Evolutionary conservation across 768 basidiomycete species (phyloP).

Genomic region (Basidioascus undulatus): DNA sequence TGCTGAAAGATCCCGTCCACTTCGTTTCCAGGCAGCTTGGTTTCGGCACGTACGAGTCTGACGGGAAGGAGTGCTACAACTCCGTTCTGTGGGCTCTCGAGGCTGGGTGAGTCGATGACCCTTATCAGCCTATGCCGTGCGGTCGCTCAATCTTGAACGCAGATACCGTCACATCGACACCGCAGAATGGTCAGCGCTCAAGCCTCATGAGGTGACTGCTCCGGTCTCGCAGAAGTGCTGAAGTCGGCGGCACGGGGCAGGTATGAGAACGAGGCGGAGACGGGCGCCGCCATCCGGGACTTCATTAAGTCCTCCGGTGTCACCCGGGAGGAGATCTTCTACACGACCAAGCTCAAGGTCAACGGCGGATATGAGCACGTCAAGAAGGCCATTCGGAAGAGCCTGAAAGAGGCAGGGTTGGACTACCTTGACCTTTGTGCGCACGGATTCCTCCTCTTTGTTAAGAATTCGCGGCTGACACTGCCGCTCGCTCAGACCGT

Average conservation of each 20-base stretch:
- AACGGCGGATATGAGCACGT: constrained; percentile 31
- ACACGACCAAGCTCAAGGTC: constrained; percentile 40
- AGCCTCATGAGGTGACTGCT: background rate
- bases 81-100: constrained; percentile 38
- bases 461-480: background rate
- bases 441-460: background rate
- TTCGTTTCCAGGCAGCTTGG: no score
- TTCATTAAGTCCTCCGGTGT: constrained; percentile 26
- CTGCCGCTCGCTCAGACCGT: no score
- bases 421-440: constrained; percentile 14
- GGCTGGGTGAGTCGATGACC: constrained; percentile 18
- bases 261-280: constrained; percentile 42
- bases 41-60: constrained; percentile 42
- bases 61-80: constrained; percentile 31
- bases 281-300: constrained; percentile 34
- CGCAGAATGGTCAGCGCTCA: constrained; percentile 16
- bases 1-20: no score
- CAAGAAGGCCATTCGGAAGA: constrained; percentile 28
- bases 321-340: constrained; percentile 37
- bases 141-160: constrained; percentile 19
- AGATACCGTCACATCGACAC: constrained; percentile 39
- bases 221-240: constrained; percentile 13
- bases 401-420: constrained; percentile 30
- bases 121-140: background rate
- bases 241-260: constrained; percentile 31